Percentiles rank a stretch among this genome's conserved stretches.
Conservation (phyloP, 805 yeast species). For the Pichia thaimueangensis region DNA sequence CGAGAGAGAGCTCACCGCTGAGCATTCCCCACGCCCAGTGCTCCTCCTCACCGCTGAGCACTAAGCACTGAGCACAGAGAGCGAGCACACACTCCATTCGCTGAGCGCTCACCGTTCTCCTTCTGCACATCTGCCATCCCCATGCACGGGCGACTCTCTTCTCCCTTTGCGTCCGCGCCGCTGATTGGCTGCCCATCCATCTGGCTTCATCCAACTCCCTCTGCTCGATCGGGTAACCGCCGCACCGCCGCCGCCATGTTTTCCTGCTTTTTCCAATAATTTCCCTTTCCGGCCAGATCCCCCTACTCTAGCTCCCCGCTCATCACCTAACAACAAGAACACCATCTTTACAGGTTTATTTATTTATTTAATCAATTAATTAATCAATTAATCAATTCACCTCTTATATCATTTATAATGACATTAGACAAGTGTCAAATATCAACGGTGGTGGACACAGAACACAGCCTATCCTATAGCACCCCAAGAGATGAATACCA, state of each 20-base stretch:
- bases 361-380: too few relatives aligned
- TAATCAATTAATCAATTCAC: not conserved
- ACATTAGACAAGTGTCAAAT: too few relatives aligned
- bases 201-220: too few relatives aligned
- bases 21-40: conserved; percentile 1
- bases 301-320: too few relatives aligned
- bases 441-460: not conserved
- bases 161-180: too few relatives aligned
- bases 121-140: not conserved
- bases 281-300: too few relatives aligned
- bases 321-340: too few relatives aligned
- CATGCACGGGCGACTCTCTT: not conserved
- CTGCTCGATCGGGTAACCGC: not conserved
- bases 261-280: too few relatives aligned
- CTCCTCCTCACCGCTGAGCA: not conserved
- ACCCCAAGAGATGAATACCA: not conserved
- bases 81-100: not conserved
- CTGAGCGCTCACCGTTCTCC: not conserved
- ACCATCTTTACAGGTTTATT: too few relatives aligned
- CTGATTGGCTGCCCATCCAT: not conserved
- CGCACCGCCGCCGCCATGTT: too few relatives aligned
- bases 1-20: too few relatives aligned
- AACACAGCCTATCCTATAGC: not conserved
- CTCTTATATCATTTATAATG: too few relatives aligned
- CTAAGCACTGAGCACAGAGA: not conserved